Evolutionary conservation across 169 alveolate genomes (phyloP).

Genomic region (Plasmodium relictum): DNA sequence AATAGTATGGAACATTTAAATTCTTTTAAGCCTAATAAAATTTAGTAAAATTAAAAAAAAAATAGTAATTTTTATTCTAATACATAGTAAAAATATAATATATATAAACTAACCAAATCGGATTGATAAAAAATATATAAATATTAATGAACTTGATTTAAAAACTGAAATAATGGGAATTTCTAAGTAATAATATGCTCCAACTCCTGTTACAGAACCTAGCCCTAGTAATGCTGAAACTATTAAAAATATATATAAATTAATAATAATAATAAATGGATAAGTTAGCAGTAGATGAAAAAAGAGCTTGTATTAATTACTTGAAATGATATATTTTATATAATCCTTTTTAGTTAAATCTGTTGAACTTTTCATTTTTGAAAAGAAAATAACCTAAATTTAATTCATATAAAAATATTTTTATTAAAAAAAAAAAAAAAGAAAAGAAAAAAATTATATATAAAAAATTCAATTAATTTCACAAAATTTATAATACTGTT

Average conservation of each 20-base stretch:
- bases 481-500: background rate
- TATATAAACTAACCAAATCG: slow-evolving; percentile 20
- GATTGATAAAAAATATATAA: slow-evolving; percentile 46
- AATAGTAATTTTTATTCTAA: background rate
- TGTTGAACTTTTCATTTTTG: slow-evolving; percentile 58
- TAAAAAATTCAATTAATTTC: background rate
- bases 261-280: background rate
- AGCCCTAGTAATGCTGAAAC: slow-evolving; percentile 48
- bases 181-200: slow-evolving; percentile 52
- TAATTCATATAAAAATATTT: background rate
- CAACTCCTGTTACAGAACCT: slow-evolving; percentile 31
- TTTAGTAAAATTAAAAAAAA: background rate
- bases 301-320: background rate
- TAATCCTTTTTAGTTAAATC: slow-evolving; percentile 50
- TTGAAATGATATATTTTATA: slow-evolving; percentile 58
- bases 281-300: background rate
- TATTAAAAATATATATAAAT: background rate
- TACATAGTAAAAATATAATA: background rate
- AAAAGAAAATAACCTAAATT: slow-evolving; percentile 34
- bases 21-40: slow-evolving; percentile 48
- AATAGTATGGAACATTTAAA: slow-evolving; percentile 30
- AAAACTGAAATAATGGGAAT: slow-evolving; percentile 55
- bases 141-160: slow-evolving; percentile 50
- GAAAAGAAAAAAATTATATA: background rate
- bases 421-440: background rate